Evolutionary conservation across 1,139 yeast species (phyloP), one percentile per base, ranked within the genome.

Genomic region (Sugiyamaella novakii): DNA sequence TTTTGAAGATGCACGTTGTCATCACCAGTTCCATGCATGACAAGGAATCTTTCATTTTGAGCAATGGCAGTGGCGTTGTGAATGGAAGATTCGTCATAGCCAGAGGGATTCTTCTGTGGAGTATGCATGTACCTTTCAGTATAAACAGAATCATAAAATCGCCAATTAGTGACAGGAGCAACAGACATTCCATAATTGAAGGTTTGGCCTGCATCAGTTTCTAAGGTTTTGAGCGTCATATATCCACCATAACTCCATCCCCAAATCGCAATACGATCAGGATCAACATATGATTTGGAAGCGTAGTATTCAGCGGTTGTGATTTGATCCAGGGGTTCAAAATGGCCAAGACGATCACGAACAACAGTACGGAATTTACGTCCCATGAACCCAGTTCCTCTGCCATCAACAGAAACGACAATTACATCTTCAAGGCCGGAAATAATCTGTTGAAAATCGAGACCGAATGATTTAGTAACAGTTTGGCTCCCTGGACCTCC

Each of bases 21-120:
- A 68, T 92, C 99, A 2, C 95, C 95, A 0, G 98, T 85, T 1
- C 99, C 99, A 62, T 92, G 98, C 84, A 91, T 84, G 4, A 92
- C 62, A 54, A 92, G 68, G 62, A 94, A 87, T 55, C 96, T 72
- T 30, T 76, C 70, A 59, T 84, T 82, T n/a, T 72, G 71, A 1
- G 69, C 73, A 40, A 79, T 64, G 28, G 82, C 74, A 2, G 69
- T 70, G 30, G 85, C 77, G 41, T 72, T 67, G 10, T 75, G 68
- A 30, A 75, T 63, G 1, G 80, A 74, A 2, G 72, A 59, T 19
- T 68, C 65, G 3, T 66, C 64, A 60, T 84, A 84, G 0, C 83
- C 83, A 15, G 75, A 70, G 6, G 65, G 61, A 63, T 86, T 85
- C 25, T 75, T 69, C 18, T 65, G 59, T 1, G 95, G 95, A 10